Conservation (phyloP, 2,329 filamentous ascomycete species). For the Calonectria honghensis region DNA sequence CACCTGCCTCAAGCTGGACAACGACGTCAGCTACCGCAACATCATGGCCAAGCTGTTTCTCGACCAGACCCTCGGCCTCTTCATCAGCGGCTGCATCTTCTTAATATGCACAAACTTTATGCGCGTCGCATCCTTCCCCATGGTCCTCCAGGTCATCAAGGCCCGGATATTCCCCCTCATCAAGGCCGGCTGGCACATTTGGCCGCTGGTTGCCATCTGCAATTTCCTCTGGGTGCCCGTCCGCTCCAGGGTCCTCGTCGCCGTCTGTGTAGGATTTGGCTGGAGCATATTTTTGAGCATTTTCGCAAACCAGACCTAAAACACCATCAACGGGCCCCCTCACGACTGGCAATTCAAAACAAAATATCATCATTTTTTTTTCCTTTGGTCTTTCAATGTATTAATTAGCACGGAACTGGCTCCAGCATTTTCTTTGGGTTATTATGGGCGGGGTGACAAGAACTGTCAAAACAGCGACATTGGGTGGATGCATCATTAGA, state of each 20-base stretch:
- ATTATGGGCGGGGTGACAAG: constrained; percentile 5
- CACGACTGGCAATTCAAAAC: not conserved
- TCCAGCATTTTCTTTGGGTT: constrained; percentile 23
- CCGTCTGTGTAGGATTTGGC: constrained; percentile 60
- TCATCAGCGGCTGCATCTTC: constrained; percentile 59
- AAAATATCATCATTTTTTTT: not conserved
- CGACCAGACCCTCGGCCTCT: constrained; percentile 60
- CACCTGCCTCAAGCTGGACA: constrained; percentile 47
- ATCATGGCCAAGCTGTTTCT: constrained; percentile 60
- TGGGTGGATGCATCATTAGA: constrained; percentile 21
- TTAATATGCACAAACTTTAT: constrained; percentile 61
- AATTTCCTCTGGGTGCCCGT: constrained; percentile 62
- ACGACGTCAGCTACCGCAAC: constrained; percentile 60
- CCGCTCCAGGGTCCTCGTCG: constrained; percentile 60
- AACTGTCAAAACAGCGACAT: constrained; percentile 17
- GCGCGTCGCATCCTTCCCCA: constrained; percentile 52
- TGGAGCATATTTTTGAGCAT: constrained; percentile 63
- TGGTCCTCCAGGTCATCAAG: constrained; percentile 54
- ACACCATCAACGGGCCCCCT: not conserved
- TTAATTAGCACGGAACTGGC: constrained; percentile 14
- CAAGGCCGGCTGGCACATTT: constrained; percentile 61
- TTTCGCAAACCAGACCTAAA: constrained; percentile 54
- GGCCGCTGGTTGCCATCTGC: constrained; percentile 60
- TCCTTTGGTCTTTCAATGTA: not conserved
- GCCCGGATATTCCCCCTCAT: constrained; percentile 57